phyloP scores from a whole-genome alignment of 768 basidiomycete genomes.

The Infundibulicybe gibba region DNA sequence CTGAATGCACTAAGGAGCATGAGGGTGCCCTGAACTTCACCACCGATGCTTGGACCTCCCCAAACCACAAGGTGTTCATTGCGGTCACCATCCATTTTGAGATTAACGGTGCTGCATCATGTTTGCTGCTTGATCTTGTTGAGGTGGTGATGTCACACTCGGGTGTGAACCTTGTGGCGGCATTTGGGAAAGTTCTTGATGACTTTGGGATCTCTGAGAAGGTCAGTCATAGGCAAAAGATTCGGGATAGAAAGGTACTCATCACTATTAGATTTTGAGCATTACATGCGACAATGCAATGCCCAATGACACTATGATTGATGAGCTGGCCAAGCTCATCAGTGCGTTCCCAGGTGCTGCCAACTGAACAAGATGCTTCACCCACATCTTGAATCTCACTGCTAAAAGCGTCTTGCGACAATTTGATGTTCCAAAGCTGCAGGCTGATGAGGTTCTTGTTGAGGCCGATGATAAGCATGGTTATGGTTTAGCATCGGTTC shows the following conservation, averaged over 20 bases:
- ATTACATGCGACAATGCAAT: constrained; percentile 26
- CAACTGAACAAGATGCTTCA: constrained; percentile 22
- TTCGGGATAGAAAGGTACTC: not conserved
- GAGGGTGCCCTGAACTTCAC: not conserved
- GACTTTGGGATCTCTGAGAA: constrained; percentile 22
- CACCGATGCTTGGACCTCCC: not conserved
- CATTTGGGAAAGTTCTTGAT: constrained; percentile 17
- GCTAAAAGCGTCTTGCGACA: constrained; percentile 18
- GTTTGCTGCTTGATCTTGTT: constrained; percentile 10
- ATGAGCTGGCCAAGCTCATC: constrained; percentile 11
- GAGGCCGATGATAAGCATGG: too few species aligned
- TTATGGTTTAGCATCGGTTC: too few species aligned
- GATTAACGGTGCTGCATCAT: not conserved
- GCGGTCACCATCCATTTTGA: not conserved
- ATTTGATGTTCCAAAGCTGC: constrained; percentile 18
- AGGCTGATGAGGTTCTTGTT: not conserved
- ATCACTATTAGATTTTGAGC: constrained; percentile 13
- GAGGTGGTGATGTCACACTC: constrained; percentile 25
- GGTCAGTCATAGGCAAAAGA: constrained; percentile 9
- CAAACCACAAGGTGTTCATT: not conserved
- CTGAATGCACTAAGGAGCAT: not conserved
- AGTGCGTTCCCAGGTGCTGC: constrained; percentile 9
- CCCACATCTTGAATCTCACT: constrained; percentile 24
- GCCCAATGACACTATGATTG: constrained; percentile 24
- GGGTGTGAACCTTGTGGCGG: constrained; percentile 19